Evolutionary conservation across 192 early-diverging fungal genomes (phyloP), one percentile per base, ranked within the genome.

Genomic region (Coemansia sp.): DNA sequence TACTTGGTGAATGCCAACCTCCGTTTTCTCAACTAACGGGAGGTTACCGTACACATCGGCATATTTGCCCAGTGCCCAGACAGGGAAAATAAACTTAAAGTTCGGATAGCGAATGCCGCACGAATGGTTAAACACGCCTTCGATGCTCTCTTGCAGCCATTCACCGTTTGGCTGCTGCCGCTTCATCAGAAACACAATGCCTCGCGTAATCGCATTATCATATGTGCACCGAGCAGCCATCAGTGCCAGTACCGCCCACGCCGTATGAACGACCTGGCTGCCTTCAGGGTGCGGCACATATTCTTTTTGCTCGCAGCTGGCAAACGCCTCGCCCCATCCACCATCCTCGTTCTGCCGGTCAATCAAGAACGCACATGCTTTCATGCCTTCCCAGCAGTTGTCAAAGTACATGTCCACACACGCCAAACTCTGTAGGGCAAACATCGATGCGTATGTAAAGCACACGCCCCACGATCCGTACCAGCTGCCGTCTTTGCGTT

Each of bases 381-480:
- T 80, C 65, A 82, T 84, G 22, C 89, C 83, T 48, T 75, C 79
- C 73, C 84, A 89, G 82, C 86, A 88, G 76, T 88, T 94, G 24
- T 88, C 77, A 67, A 96, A 98, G 41, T 62, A 83, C 80, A 92
- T 88, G 7, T 93, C 95, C 19, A 91, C 86, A 57, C 88, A 90
- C 8, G 88, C 87, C 66, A 98, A 73, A 60, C 86, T 87, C 70
- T 96, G 89, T 23, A 96, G 62, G 1, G 91, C 91, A 88, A 98
- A 98, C 88, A 94, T 89, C 14, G 88, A 87, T 32, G 93, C 95
- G 68, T 98, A 98, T 12, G 94, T 97, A 64, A 94, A 98, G 74
- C 97, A 98, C 65, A 98, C 92, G 51, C 89, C 97, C 97, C 97
- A 98, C 29, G 87, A 85, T 4, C 97, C 97, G 72, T 90, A 95